phyloP scores from a whole-genome alignment of 495 filamentous ascomycete genomes.

The Penicillium canariense region DNA sequence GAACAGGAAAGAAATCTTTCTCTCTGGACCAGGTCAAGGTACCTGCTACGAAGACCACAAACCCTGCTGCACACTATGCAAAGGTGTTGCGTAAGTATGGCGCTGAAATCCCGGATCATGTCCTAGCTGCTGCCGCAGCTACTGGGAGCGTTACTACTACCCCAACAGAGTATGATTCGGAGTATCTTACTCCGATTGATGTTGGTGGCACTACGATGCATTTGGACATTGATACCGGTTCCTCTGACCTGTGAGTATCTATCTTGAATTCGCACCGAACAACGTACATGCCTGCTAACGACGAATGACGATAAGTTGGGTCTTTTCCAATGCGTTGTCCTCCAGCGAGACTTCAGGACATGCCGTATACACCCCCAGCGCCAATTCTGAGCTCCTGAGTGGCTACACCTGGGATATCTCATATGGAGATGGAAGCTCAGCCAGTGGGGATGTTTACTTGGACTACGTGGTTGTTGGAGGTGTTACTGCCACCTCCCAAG shows the following conservation, averaged over 20 bases:
- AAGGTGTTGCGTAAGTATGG: slow-evolving; percentile 43
- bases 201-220: slow-evolving; percentile 60
- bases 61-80: slow-evolving; percentile 39
- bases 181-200: slow-evolving; percentile 63
- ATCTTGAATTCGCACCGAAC: slow-evolving; percentile 1
- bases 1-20: too few relatives aligned
- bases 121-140: slow-evolving; percentile 39
- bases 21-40: slow-evolving; percentile 36
- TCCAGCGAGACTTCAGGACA: slow-evolving; percentile 52
- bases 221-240: slow-evolving; percentile 72
- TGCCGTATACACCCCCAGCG: slow-evolving; percentile 56
- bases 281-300: too few relatives aligned
- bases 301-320: too few relatives aligned
- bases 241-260: slow-evolving; percentile 62
- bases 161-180: slow-evolving; percentile 54
- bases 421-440: slow-evolving; percentile 69
- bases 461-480: slow-evolving; percentile 66
- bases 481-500: slow-evolving; percentile 58
- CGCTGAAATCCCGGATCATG: slow-evolving; percentile 33
- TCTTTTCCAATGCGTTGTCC: slow-evolving; percentile 48
- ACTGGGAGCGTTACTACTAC: slow-evolving; percentile 46
- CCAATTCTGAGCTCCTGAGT: slow-evolving; percentile 39
- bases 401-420: slow-evolving; percentile 61
- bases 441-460: slow-evolving; percentile 61
- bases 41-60: slow-evolving; percentile 27